A percentile compares a stretch with the other conserved stretches of the same genome.
These are phyloP conservation scores for Ceratocystis albifundus DNA, from an alignment of 2,329 filamentous ascomycete species.

Conservation along the genomic window DNA sequence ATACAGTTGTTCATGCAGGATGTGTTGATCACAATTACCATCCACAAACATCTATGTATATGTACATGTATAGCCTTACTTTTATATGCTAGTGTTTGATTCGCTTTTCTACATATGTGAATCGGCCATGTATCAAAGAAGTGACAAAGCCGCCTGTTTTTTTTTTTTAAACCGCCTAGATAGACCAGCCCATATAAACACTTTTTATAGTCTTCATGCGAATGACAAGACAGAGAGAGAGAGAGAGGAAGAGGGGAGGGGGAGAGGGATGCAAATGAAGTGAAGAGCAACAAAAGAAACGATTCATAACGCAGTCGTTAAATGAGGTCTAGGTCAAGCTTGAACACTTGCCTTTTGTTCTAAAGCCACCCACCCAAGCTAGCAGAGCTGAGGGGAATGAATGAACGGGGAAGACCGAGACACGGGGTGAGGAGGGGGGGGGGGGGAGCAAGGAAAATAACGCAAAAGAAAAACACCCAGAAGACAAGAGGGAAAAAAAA, in stretches of 20 bases:
- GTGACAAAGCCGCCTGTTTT: background rate
- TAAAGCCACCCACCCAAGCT: background rate
- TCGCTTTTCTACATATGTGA: background rate
- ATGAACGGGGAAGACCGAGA: background rate
- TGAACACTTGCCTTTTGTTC: background rate
- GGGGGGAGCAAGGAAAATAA: conserved; percentile 10
- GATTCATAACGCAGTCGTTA: conserved; percentile 4
- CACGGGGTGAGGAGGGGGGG: no score
- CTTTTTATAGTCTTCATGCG: background rate
- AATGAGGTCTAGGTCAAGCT: conserved; percentile 6
- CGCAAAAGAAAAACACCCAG: background rate
- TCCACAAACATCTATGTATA: background rate
- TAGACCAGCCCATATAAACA: conserved; percentile 3
- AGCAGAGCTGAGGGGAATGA: background rate
- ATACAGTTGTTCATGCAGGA: no score
- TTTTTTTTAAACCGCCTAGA: background rate
- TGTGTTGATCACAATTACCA: background rate
- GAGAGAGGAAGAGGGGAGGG: background rate
- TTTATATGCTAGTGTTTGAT: conserved; percentile 3
- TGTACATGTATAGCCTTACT: background rate
- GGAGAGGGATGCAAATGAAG: background rate
- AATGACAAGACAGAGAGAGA: background rate
- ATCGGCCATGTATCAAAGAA: background rate
- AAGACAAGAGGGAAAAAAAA: conserved; percentile 17
- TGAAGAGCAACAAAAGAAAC: background rate